Evolutionary conservation across 164 flowering plant genomes (phyloP), one percentile per base, ranked within the genome.

Genomic region (Stephania yunnanensis): DNA sequence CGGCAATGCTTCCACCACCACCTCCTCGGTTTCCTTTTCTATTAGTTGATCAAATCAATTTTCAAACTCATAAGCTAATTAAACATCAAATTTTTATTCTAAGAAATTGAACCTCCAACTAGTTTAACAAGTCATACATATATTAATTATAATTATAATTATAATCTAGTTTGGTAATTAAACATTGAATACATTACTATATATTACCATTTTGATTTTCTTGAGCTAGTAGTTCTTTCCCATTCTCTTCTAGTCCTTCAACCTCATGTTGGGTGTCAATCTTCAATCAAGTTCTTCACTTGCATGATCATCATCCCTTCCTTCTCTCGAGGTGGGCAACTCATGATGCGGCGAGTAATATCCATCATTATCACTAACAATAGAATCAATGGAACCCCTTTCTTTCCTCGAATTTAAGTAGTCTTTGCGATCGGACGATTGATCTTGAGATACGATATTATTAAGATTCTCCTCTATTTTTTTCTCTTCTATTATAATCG

Each of bases 401-500:
- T 79, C 81, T 53, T 79, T 79, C 81, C 81, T 75, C 9, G 81
- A 75, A 31, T 77, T 74, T 44, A 74, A 75, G 31, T 52, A 79
- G 12, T 58, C 42, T 36, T 36, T 1, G 42, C 42, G 75, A 58
- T 79, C 69, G 0, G 81, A 78, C 4, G 75, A 79, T 2, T 52
- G 42, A 36, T 36, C 42, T 36, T 36, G 42, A 36, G 42, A 36
- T 36, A 36, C n/a, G 58, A 63, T 19, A 5, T 17, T 48, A 22
- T 46, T 6, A 48, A 9, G 1, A 48, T 2, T 48, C 72, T 48
- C 74, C 5, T 1, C n/a, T 7, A 25, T 31, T 2, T 17, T 30
- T 1, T 8, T 25, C 8, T 58, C 65, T 7, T 25, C 25, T 25
- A 25, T 25, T 25, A 25, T 25, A 25, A 25, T 0, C 25, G 25